A percentile compares a stretch with the other conserved stretches of the same genome.
phyloP scores from a whole-genome alignment of 208 protist genomes.

The Crithidia mellificae region DNA sequence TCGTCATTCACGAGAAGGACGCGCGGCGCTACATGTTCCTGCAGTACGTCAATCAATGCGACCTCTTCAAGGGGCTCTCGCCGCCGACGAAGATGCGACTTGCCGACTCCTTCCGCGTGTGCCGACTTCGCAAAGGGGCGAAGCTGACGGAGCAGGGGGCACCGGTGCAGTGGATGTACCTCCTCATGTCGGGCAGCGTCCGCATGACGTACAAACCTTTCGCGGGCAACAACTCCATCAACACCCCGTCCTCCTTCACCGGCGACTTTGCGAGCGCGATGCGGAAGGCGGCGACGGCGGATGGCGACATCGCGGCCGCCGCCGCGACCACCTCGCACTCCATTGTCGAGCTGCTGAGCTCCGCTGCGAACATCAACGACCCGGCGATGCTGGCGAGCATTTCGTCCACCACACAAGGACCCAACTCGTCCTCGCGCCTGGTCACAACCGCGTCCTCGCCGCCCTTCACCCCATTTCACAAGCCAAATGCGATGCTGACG shows the following conservation, averaged over 20 bases:
- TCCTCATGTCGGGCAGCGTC: constrained; percentile 73
- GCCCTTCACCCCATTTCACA: constrained; percentile 11
- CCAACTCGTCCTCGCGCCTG: constrained; percentile 6
- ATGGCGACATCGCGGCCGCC: constrained; percentile 3
- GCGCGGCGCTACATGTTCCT: constrained; percentile 53
- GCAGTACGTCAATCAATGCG: constrained; percentile 51
- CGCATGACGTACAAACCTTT: constrained; percentile 30
- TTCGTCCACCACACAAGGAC: constrained; percentile 10
- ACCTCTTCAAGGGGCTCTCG: constrained; percentile 49
- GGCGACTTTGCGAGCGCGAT: background rate
- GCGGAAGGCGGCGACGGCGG: constrained; percentile 4
- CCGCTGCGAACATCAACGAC: background rate
- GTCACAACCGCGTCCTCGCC: background rate
- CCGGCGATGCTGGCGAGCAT: constrained; percentile 3
- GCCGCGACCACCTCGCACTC: background rate
- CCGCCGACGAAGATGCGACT: constrained; percentile 45
- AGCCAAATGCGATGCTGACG: background rate
- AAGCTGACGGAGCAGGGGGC: constrained; percentile 46
- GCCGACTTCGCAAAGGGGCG: constrained; percentile 42
- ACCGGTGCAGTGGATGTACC: constrained; percentile 77
- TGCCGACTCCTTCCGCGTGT: constrained; percentile 61
- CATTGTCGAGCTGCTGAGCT: constrained; percentile 10
- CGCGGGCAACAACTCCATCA: background rate
- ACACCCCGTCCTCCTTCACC: background rate
- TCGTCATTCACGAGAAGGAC: constrained; percentile 57